These are phyloP conservation scores for Diversispora epigaea DNA, from an alignment of 192 early-diverging fungal genomes.

Conservation along the genomic window DNA sequence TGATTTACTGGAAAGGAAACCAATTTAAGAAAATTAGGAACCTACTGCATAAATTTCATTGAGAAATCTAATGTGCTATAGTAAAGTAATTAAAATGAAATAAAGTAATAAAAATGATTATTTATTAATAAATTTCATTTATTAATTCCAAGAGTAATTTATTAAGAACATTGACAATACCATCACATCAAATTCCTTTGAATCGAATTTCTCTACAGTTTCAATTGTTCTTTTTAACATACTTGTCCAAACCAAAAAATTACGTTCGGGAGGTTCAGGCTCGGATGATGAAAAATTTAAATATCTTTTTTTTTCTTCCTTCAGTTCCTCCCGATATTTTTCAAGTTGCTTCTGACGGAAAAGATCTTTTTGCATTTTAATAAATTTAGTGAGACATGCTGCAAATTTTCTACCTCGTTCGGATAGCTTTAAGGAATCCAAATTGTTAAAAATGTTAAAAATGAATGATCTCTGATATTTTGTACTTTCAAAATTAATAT, in stretches of 20 bases:
- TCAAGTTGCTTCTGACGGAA: conserved; percentile 45
- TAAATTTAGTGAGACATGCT: conserved; percentile 74
- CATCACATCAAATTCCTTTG: conserved; percentile 74
- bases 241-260: conserved; percentile 79
- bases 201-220: conserved; percentile 80
- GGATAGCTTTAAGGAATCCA: conserved; percentile 75
- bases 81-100: neutral
- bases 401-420: conserved; percentile 70
- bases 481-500: too few species aligned
- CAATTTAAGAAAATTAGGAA: neutral
- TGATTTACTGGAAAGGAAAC: neutral
- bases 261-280: conserved; percentile 30
- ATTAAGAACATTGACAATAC: conserved; percentile 17
- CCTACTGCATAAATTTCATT: conserved; percentile 94
- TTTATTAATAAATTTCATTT: too few species aligned
- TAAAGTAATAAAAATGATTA: too few species aligned
- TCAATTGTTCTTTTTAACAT: conserved; percentile 82
- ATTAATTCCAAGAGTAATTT: neutral
- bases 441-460: neutral
- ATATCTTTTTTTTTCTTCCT: neutral
- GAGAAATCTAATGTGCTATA: conserved; percentile 69
- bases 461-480: too few species aligned
- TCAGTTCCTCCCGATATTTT: neutral
- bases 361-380: conserved; percentile 57
- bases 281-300: neutral